phyloP scores from a whole-genome alignment of 306 rosid species.

The Quercus gilva region DNA sequence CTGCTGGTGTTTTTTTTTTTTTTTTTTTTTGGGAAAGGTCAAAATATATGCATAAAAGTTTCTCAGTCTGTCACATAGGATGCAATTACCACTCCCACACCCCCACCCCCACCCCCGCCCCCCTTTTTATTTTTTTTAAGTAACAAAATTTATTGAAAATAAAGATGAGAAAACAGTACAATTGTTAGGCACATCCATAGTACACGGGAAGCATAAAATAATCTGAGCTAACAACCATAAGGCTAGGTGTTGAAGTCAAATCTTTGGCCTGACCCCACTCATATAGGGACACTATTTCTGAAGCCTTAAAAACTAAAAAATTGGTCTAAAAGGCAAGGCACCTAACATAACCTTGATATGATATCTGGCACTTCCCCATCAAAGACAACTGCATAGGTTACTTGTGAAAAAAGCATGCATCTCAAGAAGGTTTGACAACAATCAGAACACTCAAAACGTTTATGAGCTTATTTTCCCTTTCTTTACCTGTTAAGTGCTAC shows the following conservation, averaged over 20 bases:
- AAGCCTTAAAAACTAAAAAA: background rate
- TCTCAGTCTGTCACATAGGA: background rate
- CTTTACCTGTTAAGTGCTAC: background rate
- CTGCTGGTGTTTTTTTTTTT: no score
- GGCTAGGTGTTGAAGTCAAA: no score
- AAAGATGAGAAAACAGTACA: no score
- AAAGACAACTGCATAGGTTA: background rate
- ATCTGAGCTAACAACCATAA: no score
- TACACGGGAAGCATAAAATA: no score
- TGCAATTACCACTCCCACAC: background rate
- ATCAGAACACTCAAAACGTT: background rate
- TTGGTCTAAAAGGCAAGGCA: background rate
- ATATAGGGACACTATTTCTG: background rate
- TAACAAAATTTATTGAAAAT: no score
- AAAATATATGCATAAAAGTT: no score
- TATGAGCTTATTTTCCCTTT: background rate
- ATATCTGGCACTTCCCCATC: background rate
- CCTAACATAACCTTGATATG: background rate
- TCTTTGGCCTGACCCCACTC: no score
- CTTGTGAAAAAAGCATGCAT: background rate
- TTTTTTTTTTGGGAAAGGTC: no score
- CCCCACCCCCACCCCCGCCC: no score
- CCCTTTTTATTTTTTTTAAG: no score
- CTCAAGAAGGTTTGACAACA: background rate
- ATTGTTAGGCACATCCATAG: no score